Conservation (phyloP, 805 yeast genomes). For the Candida ipomoeae region DNA sequence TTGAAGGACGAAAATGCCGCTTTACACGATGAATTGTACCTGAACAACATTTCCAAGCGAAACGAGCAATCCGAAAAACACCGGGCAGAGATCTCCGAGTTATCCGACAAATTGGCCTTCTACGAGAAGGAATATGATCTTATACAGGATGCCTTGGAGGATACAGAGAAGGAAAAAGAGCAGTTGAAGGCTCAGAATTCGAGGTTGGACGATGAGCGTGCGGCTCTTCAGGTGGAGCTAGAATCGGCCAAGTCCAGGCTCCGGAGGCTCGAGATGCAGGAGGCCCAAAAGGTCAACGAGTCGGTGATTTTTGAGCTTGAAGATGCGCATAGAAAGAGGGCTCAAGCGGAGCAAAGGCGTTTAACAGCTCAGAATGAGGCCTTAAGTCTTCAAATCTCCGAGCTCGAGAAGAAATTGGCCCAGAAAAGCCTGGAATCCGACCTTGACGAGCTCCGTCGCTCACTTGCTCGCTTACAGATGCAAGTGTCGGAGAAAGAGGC, state of each 20-base stretch:
- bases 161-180: slow-evolving; percentile 23
- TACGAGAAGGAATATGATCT: slow-evolving; percentile 28
- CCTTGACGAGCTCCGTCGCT: slow-evolving; percentile 17
- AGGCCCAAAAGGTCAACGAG: slow-evolving; percentile 17
- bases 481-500: slow-evolving; percentile 18
- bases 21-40: slow-evolving; percentile 23
- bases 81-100: slow-evolving; percentile 16
- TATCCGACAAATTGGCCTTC: slow-evolving; percentile 23
- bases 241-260: slow-evolving; percentile 20
- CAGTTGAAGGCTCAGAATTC: slow-evolving; percentile 14
- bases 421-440: slow-evolving; percentile 8
- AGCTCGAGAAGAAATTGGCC: slow-evolving; percentile 31
- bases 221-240: slow-evolving; percentile 26
- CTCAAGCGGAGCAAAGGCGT: slow-evolving; percentile 22
- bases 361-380: slow-evolving; percentile 28
- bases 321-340: slow-evolving; percentile 18
- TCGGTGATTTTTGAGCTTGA: slow-evolving; percentile 22
- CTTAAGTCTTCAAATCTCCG: slow-evolving; percentile 33
- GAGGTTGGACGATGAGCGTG: slow-evolving; percentile 17
- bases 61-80: neutral
- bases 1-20: slow-evolving; percentile 27
- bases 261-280: slow-evolving; percentile 13
- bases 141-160: slow-evolving; percentile 22
- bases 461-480: slow-evolving; percentile 37
- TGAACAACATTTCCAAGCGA: slow-evolving; percentile 15